Conservation (phyloP, 441 rosid species). For the Pelargonium cotyledonis region DNA sequence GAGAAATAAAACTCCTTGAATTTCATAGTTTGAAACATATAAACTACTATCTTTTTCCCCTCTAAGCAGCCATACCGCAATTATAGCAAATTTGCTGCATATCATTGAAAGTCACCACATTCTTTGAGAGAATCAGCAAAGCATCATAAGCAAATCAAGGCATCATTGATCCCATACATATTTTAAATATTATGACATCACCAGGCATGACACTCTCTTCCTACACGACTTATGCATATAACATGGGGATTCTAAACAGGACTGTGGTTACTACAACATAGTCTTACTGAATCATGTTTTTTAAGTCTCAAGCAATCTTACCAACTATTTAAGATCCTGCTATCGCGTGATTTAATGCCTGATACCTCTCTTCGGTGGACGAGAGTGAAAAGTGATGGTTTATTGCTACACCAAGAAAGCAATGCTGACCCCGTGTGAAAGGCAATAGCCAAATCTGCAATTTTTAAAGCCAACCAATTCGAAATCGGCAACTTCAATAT, state of each 20-base stretch:
- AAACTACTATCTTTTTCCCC: not conserved
- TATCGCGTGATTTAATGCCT: slow-evolving; percentile 63
- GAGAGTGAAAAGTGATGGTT: slow-evolving; percentile 65
- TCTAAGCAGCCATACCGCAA: not conserved
- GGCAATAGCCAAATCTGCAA: slow-evolving; percentile 89
- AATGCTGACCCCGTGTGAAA: slow-evolving; percentile 81
- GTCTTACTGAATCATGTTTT: slow-evolving; percentile 55
- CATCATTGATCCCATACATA: slow-evolving; percentile 11
- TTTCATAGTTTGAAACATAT: no score
- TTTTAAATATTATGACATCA: not conserved
- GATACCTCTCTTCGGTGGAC: slow-evolving; percentile 89
- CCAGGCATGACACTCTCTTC: not conserved
- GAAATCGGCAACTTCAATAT: slow-evolving; percentile 79
- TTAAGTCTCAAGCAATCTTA: slow-evolving; percentile 76
- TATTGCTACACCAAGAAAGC: slow-evolving; percentile 98
- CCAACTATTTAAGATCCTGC: slow-evolving; percentile 83
- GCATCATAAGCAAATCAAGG: slow-evolving; percentile 16
- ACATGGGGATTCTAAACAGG: slow-evolving; percentile 29
- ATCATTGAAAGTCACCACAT: slow-evolving; percentile 16
- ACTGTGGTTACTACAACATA: slow-evolving; percentile 39
- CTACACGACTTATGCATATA: slow-evolving; percentile 23
- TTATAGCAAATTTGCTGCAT: slow-evolving; percentile 13
- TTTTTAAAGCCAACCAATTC: slow-evolving; percentile 96
- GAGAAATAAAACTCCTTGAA: not conserved
- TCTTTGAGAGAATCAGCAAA: slow-evolving; percentile 26